A percentile compares a stretch with the other conserved stretches of the same genome.
Evolutionary conservation across 1,139 yeast species (phyloP).

Genomic region (Wickerhamomyces sp.): DNA sequence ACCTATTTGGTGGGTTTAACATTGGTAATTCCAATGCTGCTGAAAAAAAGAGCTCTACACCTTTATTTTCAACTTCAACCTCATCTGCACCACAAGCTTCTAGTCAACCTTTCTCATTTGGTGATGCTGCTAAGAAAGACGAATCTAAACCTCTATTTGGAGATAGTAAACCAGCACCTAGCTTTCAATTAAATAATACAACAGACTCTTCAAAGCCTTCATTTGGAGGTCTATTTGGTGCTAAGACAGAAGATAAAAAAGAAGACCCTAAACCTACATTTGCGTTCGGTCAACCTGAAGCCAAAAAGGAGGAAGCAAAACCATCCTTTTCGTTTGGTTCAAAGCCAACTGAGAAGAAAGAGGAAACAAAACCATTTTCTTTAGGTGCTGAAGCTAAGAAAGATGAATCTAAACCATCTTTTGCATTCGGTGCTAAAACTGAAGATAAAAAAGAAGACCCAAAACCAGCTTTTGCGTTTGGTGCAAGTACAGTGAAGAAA

Average conservation of each 20-base stretch:
- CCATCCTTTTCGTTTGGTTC: conserved; percentile 27
- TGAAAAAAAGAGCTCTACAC: neutral
- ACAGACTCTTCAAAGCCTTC: neutral
- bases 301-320: conserved; percentile 20
- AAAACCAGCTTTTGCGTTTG: conserved; percentile 27
- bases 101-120: neutral
- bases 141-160: conserved; percentile 21
- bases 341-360: conserved; percentile 23
- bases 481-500: conserved; percentile 11
- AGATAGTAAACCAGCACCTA: no score
- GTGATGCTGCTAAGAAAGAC: conserved; percentile 12
- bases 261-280: neutral
- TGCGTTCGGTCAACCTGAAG: conserved; percentile 20
- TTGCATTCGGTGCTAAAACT: conserved; percentile 27
- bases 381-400: conserved; percentile 12
- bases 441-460: conserved; percentile 17
- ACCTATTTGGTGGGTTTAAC: conserved; percentile 13
- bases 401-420: conserved; percentile 19
- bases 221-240: conserved; percentile 27
- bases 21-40: neutral
- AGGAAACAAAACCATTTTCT: conserved; percentile 24
- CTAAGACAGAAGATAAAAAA: conserved; percentile 13
- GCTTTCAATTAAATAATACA: neutral
- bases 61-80: neutral
- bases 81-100: neutral